Conservation (phyloP, 192 early-diverging fungal species). For the Dimargaris cristalligena region DNA sequence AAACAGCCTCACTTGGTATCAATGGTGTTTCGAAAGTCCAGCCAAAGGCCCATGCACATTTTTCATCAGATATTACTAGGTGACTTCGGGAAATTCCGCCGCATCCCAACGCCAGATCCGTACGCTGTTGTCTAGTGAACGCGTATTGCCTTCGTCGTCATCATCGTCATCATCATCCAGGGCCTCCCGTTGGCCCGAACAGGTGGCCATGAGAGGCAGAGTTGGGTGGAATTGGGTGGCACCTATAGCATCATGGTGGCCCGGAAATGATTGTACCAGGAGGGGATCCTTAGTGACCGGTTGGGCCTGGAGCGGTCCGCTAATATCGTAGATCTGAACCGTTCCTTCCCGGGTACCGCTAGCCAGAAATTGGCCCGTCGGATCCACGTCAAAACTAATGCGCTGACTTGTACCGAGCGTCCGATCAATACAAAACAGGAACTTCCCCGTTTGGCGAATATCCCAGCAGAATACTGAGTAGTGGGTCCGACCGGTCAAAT, state of each 20-base stretch:
- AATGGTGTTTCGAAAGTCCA: no score
- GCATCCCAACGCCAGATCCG: neutral
- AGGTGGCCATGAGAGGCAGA: conserved; percentile 44
- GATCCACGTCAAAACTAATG: conserved; percentile 50
- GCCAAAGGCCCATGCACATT: no score
- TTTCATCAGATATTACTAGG: no score
- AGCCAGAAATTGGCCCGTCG: conserved; percentile 33
- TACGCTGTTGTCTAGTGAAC: neutral
- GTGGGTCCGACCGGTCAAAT: conserved; percentile 43
- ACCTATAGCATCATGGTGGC: conserved; percentile 37
- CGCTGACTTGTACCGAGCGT: conserved; percentile 51
- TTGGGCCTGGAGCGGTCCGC: neutral
- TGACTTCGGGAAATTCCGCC: no score
- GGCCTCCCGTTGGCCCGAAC: conserved; percentile 48
- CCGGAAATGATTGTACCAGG: neutral
- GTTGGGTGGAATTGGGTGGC: conserved; percentile 41
- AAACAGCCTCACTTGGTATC: no score
- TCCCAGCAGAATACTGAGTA: conserved; percentile 59
- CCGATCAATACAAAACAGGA: conserved; percentile 31
- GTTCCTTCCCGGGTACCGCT: conserved; percentile 19
- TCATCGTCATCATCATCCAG: neutral
- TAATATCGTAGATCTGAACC: conserved; percentile 12
- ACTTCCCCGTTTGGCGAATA: conserved; percentile 50
- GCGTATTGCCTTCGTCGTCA: neutral
- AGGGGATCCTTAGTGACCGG: neutral